Evolutionary conservation across 2,329 filamentous ascomycete genomes (phyloP), one percentile per base, ranked within the genome.

Genomic region (Aureobasidium sp.): DNA sequence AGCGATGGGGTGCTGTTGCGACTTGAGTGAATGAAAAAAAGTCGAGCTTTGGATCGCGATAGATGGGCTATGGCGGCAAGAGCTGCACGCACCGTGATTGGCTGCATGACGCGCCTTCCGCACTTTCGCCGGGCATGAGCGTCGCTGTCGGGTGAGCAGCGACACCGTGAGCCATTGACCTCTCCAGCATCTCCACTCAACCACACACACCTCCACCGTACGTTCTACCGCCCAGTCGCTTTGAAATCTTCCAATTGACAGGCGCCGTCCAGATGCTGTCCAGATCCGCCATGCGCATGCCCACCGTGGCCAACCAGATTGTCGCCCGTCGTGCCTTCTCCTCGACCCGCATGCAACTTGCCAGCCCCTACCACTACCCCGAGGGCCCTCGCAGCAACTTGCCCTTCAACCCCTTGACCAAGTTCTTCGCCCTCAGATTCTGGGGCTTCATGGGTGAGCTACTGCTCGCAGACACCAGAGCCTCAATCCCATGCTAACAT

Each of bases 291-390:
- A 75, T 84, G 79, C 87, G 88, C 76, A 78, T 76, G 70, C 75
- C 79, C 69, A 78, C 82, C 76, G 77, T 76, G 68, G 73, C 87
- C 75, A 85, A 86, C 74, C 79, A 83, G 68, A 77, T 86, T 74
- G 82, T 91, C 80, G 84, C 87, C 83, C 91, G 91, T 81, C 92
- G 94, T 78, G 91, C 88, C 80, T 97, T 99, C 88, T 88, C 91
- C 78, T 86, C 90, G 73, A 95, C 93, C 76, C 90, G 90, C 73
- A 79, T 88, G 75, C 91, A 90, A 77, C 80, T 96, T 75, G 85
- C 82, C 71, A 95, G 90, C 75, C 92, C 92, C 67, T 97, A 96
- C 87, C 94, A 99, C 84, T 99, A 99, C 82, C 88, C 93, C 70
- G 93, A 97, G 82, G 94, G 93, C 68, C 90, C 93, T 73, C 89